phyloP scores from a whole-genome alignment of 2,329 filamentous ascomycete genomes.

The Fusarium tjaetaba region DNA sequence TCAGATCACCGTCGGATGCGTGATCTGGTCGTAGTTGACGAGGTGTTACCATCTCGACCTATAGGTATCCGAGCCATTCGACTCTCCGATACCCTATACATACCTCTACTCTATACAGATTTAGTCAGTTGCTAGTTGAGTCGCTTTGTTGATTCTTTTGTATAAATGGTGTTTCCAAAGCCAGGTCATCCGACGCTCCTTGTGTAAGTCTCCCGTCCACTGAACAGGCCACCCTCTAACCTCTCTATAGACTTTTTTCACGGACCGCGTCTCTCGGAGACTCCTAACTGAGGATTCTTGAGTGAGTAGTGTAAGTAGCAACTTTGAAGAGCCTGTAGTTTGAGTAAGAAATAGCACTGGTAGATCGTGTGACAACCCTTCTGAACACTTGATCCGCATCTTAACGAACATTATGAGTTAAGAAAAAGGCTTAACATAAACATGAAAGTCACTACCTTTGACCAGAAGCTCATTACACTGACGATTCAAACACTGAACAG shows the following conservation, averaged over 20 bases:
- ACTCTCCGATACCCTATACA: neutral
- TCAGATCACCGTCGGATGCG: neutral
- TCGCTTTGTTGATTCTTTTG: neutral
- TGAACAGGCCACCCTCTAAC: neutral
- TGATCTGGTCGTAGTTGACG: neutral
- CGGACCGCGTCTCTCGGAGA: neutral
- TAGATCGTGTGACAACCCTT: neutral
- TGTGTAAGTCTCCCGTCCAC: neutral
- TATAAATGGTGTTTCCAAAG: neutral
- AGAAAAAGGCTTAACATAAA: neutral
- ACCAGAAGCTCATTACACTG: neutral
- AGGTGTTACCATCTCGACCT: neutral
- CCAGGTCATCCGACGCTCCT: neutral
- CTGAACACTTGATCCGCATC: neutral
- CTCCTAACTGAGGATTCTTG: neutral
- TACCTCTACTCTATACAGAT: neutral
- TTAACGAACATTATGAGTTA: neutral
- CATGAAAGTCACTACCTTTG: neutral
- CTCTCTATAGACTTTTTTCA: rapidly evolving
- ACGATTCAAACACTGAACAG: neutral
- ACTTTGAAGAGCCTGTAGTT: neutral
- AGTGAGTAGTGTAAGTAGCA: neutral
- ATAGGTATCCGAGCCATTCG: neutral
- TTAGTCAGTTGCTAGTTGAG: neutral
- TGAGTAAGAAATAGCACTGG: neutral